Conservation (phyloP, 257 asterid species). For the Gynochthodes officinalis region DNA sequence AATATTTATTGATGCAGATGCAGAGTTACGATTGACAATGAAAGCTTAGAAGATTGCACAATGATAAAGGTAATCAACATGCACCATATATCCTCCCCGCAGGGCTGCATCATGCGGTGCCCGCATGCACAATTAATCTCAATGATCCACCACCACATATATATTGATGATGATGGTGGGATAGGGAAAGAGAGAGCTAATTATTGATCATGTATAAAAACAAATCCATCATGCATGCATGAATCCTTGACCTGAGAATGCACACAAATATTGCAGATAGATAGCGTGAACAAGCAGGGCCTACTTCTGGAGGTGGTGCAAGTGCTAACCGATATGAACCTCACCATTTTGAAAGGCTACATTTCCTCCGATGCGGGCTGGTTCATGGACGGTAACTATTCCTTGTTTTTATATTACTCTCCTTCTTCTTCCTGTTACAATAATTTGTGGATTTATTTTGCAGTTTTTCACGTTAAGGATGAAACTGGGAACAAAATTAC, state of each 20-base stretch:
- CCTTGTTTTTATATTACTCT: neutral
- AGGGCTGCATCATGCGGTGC: neutral
- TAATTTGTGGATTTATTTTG: neutral
- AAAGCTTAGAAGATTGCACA: constrained; percentile 53
- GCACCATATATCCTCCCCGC: no score
- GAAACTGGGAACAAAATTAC: constrained; percentile 59
- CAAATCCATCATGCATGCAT: no score
- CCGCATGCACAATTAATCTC: neutral
- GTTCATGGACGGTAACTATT: constrained; percentile 68
- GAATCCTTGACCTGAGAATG: no score
- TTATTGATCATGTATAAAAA: no score
- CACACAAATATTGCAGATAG: constrained; percentile 38
- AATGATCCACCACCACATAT: no score
- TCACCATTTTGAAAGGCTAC: constrained; percentile 61
- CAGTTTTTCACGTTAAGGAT: constrained; percentile 77
- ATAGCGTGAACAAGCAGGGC: constrained; percentile 66
- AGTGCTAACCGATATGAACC: constrained; percentile 69
- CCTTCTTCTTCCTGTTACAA: neutral
- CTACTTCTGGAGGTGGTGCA: constrained; percentile 73
- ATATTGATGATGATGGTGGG: no score
- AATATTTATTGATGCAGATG: no score
- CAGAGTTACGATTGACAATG: constrained; percentile 61
- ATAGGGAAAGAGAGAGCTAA: no score
- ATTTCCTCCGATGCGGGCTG: constrained; percentile 80
- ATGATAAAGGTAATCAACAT: constrained; percentile 46